Conservation (phyloP, 2,329 filamentous ascomycete genomes). For the Aspergillus pseudonomiae region DNA sequence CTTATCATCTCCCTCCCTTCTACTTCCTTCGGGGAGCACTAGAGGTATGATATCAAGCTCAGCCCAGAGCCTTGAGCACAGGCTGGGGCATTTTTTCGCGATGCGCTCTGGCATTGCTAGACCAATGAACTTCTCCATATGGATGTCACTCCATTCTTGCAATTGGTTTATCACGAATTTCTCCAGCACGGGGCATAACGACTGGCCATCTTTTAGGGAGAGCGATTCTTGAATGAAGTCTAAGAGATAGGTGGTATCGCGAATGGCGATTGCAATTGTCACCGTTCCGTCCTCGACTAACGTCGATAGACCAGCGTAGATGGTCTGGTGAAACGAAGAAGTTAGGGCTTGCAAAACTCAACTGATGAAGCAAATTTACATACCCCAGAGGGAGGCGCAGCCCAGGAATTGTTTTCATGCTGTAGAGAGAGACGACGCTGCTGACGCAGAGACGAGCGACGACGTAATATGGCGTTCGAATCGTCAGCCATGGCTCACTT, state of each 20-base stretch:
- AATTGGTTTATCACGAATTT: slow-evolving; percentile 63
- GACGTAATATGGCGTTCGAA: slow-evolving; percentile 27
- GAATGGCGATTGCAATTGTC: slow-evolving; percentile 68
- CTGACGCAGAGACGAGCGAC: slow-evolving; percentile 37
- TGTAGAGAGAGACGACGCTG: slow-evolving; percentile 36
- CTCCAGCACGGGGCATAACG: slow-evolving; percentile 52
- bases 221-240: slow-evolving; percentile 71
- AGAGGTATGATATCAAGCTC: slow-evolving; percentile 77
- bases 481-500: slow-evolving; percentile 7
- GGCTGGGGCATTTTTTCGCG: slow-evolving; percentile 61
- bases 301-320: slow-evolving; percentile 46
- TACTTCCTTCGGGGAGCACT: slow-evolving; percentile 53
- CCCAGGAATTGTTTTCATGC: slow-evolving; percentile 38
- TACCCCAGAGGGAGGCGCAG: slow-evolving; percentile 43
- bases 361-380: slow-evolving; percentile 5
- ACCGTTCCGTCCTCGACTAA: slow-evolving; percentile 48
- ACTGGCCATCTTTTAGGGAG: slow-evolving; percentile 45
- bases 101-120: slow-evolving; percentile 68
- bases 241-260: slow-evolving; percentile 73
- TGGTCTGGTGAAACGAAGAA: slow-evolving; percentile 32
- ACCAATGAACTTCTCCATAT: slow-evolving; percentile 75
- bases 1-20: slow-evolving; percentile 16
- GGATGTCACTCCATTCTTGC: slow-evolving; percentile 62
- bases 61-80: slow-evolving; percentile 73
- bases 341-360: not conserved